Evolutionary conservation across 2,329 filamentous ascomycete species (phyloP).

Genomic region (Aphanocladium album): DNA sequence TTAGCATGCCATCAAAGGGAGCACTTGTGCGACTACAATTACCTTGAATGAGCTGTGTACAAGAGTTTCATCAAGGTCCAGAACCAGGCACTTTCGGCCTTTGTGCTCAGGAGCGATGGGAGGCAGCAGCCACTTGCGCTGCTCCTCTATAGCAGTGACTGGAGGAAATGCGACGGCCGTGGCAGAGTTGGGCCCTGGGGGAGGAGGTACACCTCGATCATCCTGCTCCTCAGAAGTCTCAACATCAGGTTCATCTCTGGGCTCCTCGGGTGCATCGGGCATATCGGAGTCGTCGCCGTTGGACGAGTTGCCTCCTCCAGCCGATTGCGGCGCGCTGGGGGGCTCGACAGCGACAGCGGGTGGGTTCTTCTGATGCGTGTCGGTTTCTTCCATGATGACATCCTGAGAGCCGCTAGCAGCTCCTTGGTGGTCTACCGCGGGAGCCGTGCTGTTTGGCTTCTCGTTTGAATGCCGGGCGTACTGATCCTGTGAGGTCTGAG

Average conservation of each 20-base stretch:
- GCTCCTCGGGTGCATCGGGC: constrained; percentile 54
- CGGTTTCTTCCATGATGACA: constrained; percentile 38
- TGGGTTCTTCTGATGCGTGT: constrained; percentile 40
- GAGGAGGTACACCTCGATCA: constrained; percentile 35
- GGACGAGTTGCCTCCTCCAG: constrained; percentile 20
- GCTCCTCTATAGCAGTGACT: constrained; percentile 36
- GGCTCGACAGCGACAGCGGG: constrained; percentile 40
- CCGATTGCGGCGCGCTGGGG: constrained; percentile 26
- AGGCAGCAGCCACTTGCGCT: constrained; percentile 69
- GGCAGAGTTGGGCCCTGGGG: constrained; percentile 40
- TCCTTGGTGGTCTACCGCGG: constrained; percentile 40
- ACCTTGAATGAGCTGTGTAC: constrained; percentile 99
- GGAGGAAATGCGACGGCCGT: constrained; percentile 35
- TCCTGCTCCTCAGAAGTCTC: constrained; percentile 29
- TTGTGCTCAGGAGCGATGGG: constrained; percentile 73
- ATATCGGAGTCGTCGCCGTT: constrained; percentile 63
- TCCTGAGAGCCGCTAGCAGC: constrained; percentile 45
- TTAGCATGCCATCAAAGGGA: constrained; percentile 14
- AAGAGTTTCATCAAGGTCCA: constrained; percentile 93
- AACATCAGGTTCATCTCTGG: constrained; percentile 33
- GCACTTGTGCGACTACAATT: constrained; percentile 18
- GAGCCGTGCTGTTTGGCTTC: constrained; percentile 36
- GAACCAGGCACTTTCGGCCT: constrained; percentile 87
- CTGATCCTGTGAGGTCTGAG: constrained; percentile 49
- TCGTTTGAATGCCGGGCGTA: constrained; percentile 40